phyloP scores from a whole-genome alignment of 1,284 basidiomycete genomes.

The Irpex sp. region DNA sequence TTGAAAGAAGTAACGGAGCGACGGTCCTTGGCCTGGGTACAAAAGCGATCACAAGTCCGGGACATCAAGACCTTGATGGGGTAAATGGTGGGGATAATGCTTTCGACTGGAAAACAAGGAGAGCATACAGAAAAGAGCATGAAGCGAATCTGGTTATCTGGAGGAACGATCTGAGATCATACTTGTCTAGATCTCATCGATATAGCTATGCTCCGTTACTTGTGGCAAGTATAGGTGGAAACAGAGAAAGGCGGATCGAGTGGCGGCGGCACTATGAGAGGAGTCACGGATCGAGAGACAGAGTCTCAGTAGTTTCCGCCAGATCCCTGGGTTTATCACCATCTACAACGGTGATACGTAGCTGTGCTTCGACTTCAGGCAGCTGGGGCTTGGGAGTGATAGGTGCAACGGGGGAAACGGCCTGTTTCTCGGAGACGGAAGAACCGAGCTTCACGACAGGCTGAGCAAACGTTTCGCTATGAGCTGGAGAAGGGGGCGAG shows the following conservation, averaged over 20 bases:
- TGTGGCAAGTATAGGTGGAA: neutral
- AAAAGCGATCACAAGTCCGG: neutral
- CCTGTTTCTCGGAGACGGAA: slow-evolving; percentile 8
- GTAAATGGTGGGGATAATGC: neutral
- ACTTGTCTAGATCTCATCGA: neutral
- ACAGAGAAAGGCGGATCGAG: neutral
- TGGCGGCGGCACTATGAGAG: neutral
- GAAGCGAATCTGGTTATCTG: neutral
- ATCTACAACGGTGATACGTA: slow-evolving; percentile 7
- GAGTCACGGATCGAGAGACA: slow-evolving; percentile 4
- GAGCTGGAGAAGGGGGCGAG: slow-evolving; percentile 30
- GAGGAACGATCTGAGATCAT: neutral
- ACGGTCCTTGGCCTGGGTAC: neutral
- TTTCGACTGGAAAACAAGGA: neutral
- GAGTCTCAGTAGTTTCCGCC: slow-evolving; percentile 2
- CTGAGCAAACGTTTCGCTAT: slow-evolving; percentile 16
- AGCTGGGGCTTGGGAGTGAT: slow-evolving; percentile 5
- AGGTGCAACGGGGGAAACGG: neutral
- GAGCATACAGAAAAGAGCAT: neutral
- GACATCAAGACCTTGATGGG: neutral
- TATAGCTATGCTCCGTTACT: neutral
- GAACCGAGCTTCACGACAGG: slow-evolving; percentile 3
- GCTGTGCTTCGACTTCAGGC: slow-evolving; percentile 3
- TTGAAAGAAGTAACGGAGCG: neutral
- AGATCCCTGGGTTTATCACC: neutral